Base-by-base conservation (phyloP, 371 early-diverging fungal species). In the Vairimorpha apis region DNA sequence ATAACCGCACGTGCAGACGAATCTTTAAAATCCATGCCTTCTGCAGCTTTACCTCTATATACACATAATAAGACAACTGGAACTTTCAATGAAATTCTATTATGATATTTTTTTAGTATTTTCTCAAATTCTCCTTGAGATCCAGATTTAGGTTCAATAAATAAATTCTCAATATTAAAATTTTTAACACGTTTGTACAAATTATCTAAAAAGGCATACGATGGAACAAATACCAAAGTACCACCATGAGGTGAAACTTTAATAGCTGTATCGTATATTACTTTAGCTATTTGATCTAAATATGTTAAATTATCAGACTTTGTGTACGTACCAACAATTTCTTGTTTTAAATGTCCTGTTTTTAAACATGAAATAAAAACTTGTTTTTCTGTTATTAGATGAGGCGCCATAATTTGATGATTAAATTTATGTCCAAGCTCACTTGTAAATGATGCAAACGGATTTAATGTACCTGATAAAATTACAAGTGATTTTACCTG, bases 21-120 rank as follows among this genome's bases (percentile, higher is more conserved):
- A 81, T 95, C 92, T 2, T 87, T 88, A 78, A 95, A 94, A 76
- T 95, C 93, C 56, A 93, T 88, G 8, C 95, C 95, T 80, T 95
- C 95, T 33, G 88, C 87, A 0, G 90, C 90, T 81, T 92, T 94
- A 1, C 95, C 95, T 29, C 93, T 84, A 75, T 87, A 92, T 0
- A 87, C 86, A 35, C 85, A 83, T 65, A 86, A 76, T 30, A 86
- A 87, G 86, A 18, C 87, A 86, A 82, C 88, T 83, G 58, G 87
- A 76, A 3, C 87, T 35, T 74, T 72, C 7, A 45, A 38, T 45
- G 18, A 47, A 30, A 10, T 79, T 41, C 68, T 41, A 45, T 64
- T 21, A 74, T 76, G 59, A 84, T 89, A 18, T 59, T 47, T 1
- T 74, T 80, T 51, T 87, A 81, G 14, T 80, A 76, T 29, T 64